Percentiles rank a stretch among this genome's conserved stretches.
These are phyloP conservation scores for Suhomyces anneliseae DNA, from an alignment of 1,139 yeast species.

Conservation along the genomic window DNA sequence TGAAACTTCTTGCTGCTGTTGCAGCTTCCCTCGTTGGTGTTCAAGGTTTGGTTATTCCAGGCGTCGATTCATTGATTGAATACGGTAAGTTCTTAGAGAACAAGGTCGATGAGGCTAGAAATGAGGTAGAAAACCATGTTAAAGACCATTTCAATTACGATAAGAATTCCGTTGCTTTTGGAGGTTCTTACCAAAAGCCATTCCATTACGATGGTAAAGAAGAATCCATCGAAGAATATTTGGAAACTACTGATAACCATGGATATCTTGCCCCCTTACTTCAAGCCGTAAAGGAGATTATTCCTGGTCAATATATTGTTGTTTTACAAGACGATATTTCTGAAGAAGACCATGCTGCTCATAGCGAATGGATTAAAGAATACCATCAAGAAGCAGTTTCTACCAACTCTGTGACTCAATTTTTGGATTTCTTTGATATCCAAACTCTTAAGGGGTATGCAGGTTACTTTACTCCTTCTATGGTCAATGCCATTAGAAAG, in stretches of 20 bases:
- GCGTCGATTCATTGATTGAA: slow-evolving; percentile 13
- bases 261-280: slow-evolving; percentile 7
- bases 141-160: not conserved
- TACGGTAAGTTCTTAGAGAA: slow-evolving; percentile 12
- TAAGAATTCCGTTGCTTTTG: slow-evolving; percentile 1
- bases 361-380: slow-evolving; percentile 5
- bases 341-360: slow-evolving; percentile 16
- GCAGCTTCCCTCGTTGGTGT: slow-evolving; percentile 11
- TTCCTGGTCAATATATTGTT: slow-evolving; percentile 32
- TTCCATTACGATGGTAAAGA: not conserved
- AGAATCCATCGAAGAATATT: not conserved
- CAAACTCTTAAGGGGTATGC: slow-evolving; percentile 33
- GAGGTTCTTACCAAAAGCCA: not conserved
- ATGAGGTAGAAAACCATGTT: not conserved
- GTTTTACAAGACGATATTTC: slow-evolving; percentile 33
- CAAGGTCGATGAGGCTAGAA: slow-evolving; percentile 1
- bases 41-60: slow-evolving; percentile 20
- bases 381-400: slow-evolving; percentile 2
- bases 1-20: slow-evolving; percentile 8
- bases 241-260: not conserved
- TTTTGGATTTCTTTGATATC: slow-evolving; percentile 25
- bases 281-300: slow-evolving; percentile 7
- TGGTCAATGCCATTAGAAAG: slow-evolving; percentile 27
- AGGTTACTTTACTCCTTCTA: slow-evolving; percentile 32
- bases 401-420: not conserved